Evolutionary conservation across 768 basidiomycete species (phyloP).

Genomic region (Antrodiella citrinella): DNA sequence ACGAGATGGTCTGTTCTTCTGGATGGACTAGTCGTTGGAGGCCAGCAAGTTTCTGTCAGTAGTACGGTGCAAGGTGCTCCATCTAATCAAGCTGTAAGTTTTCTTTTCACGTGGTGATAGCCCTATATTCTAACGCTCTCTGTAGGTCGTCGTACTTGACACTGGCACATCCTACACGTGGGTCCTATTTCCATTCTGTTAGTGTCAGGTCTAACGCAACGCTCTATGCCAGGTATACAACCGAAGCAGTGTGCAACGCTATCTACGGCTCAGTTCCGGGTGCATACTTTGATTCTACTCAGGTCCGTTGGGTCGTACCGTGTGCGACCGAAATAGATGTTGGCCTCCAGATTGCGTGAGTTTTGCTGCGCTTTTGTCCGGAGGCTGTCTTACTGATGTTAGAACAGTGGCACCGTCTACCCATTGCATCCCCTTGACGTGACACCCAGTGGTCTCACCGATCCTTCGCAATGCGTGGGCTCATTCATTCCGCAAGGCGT

Average conservation of each 20-base stretch:
- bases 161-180: conserved; percentile 79
- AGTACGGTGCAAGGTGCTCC: conserved; percentile 52
- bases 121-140: background rate
- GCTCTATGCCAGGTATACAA: conserved; percentile 49
- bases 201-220: background rate
- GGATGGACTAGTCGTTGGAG: conserved; percentile 61
- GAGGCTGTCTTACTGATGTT: background rate
- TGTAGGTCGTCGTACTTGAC: conserved; percentile 53
- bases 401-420: conserved; percentile 55
- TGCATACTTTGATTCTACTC: conserved; percentile 42
- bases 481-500: conserved; percentile 64
- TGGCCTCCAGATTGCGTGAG: conserved; percentile 71
- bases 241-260: conserved; percentile 52
- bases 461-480: conserved; percentile 53
- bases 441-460: conserved; percentile 36
- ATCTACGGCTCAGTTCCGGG: conserved; percentile 65
- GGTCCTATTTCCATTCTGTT: conserved; percentile 17
- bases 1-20: conserved; percentile 71
- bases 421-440: conserved; percentile 79
- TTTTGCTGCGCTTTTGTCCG: conserved; percentile 4
- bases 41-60: conserved; percentile 40
- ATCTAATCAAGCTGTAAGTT: conserved; percentile 48
- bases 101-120: background rate
- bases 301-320: conserved; percentile 66
- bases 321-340: conserved; percentile 70